Percentiles rank a stretch among this genome's conserved stretches.
Conservation (phyloP, 2,329 filamentous ascomycete species). For the Cladobotryum mycophilum region DNA sequence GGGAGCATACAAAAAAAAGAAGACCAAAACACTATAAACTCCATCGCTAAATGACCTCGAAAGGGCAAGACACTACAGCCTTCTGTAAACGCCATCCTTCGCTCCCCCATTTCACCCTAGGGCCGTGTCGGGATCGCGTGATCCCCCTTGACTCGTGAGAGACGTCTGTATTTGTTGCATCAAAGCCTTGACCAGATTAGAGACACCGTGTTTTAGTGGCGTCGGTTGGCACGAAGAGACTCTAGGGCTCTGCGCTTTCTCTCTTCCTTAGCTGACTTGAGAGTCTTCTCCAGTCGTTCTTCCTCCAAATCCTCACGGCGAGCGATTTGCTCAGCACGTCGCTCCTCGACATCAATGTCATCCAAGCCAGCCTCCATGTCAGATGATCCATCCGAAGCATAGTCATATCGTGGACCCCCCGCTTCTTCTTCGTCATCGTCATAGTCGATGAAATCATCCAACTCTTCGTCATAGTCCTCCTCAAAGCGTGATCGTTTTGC, state of each 20-base stretch:
- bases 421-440: conserved; percentile 49
- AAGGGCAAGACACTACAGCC: not conserved
- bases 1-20: not conserved
- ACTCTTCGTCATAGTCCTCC: conserved; percentile 57
- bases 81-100: not conserved
- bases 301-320: conserved; percentile 62
- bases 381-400: conserved; percentile 60
- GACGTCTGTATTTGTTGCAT: conserved; percentile 7
- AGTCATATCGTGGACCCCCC: conserved; percentile 41
- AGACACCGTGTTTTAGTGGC: conserved; percentile 16
- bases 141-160: not conserved
- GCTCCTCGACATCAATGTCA: conserved; percentile 69
- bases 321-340: conserved; percentile 53
- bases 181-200: conserved; percentile 3
- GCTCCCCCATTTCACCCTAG: no score
- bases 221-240: conserved; percentile 25
- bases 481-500: conserved; percentile 37
- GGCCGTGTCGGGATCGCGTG: not conserved
- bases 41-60: not conserved
- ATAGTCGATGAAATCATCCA: conserved; percentile 58
- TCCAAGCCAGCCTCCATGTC: conserved; percentile 74
- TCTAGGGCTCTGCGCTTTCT: conserved; percentile 39
- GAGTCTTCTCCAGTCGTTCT: conserved; percentile 53
- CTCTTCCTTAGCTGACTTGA: conserved; percentile 58
- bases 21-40: not conserved